Base-by-base conservation (phyloP, 108 stramenopile genomes). In the Cyclotella baltica region DNA sequence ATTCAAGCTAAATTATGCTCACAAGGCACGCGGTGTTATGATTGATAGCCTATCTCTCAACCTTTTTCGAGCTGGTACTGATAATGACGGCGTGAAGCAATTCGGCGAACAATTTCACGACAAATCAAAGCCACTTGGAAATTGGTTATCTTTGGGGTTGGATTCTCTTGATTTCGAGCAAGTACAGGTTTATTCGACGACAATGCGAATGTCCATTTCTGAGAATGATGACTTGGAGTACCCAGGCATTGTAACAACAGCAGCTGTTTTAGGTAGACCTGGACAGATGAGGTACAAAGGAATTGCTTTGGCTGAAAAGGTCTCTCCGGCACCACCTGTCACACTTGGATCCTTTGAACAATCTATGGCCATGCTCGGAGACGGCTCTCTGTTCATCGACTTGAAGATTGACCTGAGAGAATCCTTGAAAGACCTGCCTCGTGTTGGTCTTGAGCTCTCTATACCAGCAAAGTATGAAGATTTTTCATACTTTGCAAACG, bases 41-140 rank as follows among this genome's bases (percentile, higher is more conserved):
- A 25, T 78, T 3, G 33, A 67, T 22, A 80, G 82, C 28, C 13
- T 95, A 15, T 19, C 25, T 11, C 81, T 83, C 15, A 92, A 93
- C 53, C 81, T 88, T 28, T 88, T 87, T 52, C 68, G 94, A 15
- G 94, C 94, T 6, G 73, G 85, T 16, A 96, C 94, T 4, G 94
- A 96, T 76, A 96, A 96, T 78, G 94, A 96, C 62, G 68, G 86
- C n/a, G 94, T 81, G 29, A 81, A 81, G 46, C 80, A 75, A 62
- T 65, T 75, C n/a, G 73, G 62, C 13, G 47, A 70, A 58, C 80
- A 81, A 22, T 61, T 68, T 20, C 29, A 68, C 8, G 80, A 81
- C 58, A 29, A 58, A 52, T 65, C 73, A 16, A 81, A 81, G 22
- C 80, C 80, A 36, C 73, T 81, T 47, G 80, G 80, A 10, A 55